Percentiles rank a stretch among this genome's conserved stretches.
Evolutionary conservation across 106 monocot species (phyloP).

Genomic region (Dioscorea dumetorum): DNA sequence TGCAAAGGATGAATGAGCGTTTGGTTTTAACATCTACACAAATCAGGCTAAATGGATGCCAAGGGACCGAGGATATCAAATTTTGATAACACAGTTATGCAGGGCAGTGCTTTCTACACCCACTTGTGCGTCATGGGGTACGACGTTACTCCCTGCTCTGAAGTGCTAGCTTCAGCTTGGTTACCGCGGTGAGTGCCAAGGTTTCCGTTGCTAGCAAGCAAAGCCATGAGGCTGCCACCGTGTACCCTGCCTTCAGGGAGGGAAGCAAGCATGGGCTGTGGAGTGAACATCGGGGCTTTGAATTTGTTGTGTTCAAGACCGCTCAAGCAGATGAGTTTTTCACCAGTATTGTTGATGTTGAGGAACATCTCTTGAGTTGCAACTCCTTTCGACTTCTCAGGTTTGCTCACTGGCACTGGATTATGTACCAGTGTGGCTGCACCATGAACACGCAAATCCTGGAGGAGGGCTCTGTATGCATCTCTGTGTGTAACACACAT

Average conservation of each 20-base stretch:
- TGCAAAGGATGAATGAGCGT: not conserved
- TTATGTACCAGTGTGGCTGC: slow-evolving; percentile 19
- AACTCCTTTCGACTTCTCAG: slow-evolving; percentile 16
- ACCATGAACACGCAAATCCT: slow-evolving; percentile 55
- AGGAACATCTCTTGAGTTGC: not conserved
- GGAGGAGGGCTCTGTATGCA: slow-evolving; percentile 34
- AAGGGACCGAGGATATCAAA: not conserved
- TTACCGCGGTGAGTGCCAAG: slow-evolving; percentile 1
- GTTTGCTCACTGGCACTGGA: not conserved
- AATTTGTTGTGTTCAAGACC: slow-evolving; percentile 10
- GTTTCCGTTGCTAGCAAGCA: slow-evolving; percentile 19
- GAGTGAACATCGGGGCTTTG: slow-evolving; percentile 9
- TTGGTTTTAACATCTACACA: not conserved
- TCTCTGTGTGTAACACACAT: slow-evolving; percentile 45
- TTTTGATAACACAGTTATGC: not conserved
- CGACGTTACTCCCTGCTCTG: slow-evolving; percentile 9
- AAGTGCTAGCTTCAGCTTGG: slow-evolving; percentile 1
- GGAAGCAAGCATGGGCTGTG: not conserved
- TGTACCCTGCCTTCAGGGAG: slow-evolving; percentile 76
- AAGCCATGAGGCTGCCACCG: slow-evolving; percentile 65
- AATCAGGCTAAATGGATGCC: not conserved
- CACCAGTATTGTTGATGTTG: not conserved
- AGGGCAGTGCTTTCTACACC: slow-evolving; percentile 14
- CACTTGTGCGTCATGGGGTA: slow-evolving; percentile 8
- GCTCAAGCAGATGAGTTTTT: not conserved